Conservation (phyloP, 108 stramenopile species). For the Mayamaea pseudoterrestris region DNA sequence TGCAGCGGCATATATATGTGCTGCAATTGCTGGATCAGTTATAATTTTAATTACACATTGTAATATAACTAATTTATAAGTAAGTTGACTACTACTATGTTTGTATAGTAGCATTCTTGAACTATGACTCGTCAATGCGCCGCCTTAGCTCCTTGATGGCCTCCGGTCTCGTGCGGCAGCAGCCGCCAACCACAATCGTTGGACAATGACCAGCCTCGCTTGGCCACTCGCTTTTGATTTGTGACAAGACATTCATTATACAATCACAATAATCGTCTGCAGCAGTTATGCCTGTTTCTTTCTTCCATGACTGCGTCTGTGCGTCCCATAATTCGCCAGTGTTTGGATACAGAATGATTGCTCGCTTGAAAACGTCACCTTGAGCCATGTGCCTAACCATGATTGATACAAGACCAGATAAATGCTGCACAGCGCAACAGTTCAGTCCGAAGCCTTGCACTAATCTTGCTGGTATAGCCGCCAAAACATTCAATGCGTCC, state of each 20-base stretch:
- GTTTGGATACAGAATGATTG: constrained; percentile 44
- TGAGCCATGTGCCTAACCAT: constrained; percentile 13
- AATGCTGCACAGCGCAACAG: constrained; percentile 27
- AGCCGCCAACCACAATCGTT: constrained; percentile 27
- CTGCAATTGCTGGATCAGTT: too few species aligned
- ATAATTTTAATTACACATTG: too few species aligned
- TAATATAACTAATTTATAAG: too few species aligned
- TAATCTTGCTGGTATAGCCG: constrained; percentile 7
- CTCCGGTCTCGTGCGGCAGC: constrained; percentile 38
- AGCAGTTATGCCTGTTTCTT: constrained; percentile 26
- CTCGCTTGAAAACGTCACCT: neutral
- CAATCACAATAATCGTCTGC: constrained; percentile 19
- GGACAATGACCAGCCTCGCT: neutral
- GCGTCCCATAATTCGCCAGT: constrained; percentile 56
- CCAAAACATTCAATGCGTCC: constrained; percentile 23
- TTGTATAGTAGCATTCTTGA: too few species aligned
- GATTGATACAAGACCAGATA: constrained; percentile 18
- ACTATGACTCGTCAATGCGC: constrained; percentile 15
- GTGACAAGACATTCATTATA: constrained; percentile 12
- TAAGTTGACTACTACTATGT: too few species aligned
- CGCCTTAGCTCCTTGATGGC: constrained; percentile 28
- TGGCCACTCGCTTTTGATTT: constrained; percentile 13
- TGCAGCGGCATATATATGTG: too few species aligned
- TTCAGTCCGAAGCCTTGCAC: constrained; percentile 39
- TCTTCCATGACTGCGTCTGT: constrained; percentile 20